Conservation (phyloP, 805 yeast genomes). For the Cyberlindnera mycetangii region DNA sequence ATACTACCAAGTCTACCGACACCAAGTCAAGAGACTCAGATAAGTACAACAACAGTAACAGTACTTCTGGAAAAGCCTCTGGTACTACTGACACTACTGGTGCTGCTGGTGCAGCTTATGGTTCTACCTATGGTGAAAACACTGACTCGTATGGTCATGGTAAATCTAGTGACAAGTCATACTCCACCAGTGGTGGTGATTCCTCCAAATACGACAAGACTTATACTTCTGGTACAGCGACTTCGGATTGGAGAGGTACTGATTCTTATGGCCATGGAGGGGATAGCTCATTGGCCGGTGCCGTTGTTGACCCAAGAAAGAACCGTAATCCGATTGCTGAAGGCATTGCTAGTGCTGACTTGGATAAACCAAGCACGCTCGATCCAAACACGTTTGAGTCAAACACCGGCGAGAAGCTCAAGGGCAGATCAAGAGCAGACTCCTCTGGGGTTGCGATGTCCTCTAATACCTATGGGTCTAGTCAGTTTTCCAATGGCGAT, state of each 20-base stretch:
- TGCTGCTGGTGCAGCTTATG: conserved; percentile 1
- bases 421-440: neutral
- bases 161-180: neutral
- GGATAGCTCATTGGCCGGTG: neutral
- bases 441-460: neutral
- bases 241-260: neutral
- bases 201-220: neutral
- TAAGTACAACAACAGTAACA: neutral
- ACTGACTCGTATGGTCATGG: neutral
- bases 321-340: conserved; percentile 20
- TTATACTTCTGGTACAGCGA: neutral
- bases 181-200: neutral
- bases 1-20: neutral
- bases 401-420: conserved; percentile 7
- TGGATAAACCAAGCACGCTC: conserved; percentile 1
- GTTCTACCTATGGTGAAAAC: neutral
- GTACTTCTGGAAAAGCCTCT: neutral
- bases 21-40: neutral
- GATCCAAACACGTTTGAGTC: neutral
- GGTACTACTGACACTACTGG: neutral
- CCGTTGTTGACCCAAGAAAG: conserved; percentile 11
- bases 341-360: conserved; percentile 4
- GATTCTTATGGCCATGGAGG: neutral
- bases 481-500: neutral
- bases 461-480: neutral